Evolutionary conservation across 2,329 filamentous ascomycete genomes (phyloP).

Genomic region (Ceratocystis diversiconidia): DNA sequence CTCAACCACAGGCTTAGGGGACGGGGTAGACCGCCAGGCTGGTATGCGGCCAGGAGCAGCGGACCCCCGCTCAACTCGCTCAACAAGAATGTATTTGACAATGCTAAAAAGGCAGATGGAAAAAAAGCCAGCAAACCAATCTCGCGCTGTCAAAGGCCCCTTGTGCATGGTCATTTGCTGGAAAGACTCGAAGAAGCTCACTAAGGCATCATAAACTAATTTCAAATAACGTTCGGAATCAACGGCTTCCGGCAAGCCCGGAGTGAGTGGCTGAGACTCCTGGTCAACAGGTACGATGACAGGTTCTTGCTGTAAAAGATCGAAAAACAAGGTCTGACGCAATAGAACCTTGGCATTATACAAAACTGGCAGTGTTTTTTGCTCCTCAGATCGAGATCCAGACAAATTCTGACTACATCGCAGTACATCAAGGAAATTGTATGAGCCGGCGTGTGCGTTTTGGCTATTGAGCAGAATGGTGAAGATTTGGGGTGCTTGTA

Average conservation of each 20-base stretch:
- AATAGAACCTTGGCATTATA: constrained; percentile 42
- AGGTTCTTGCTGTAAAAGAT: constrained; percentile 36
- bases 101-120: constrained; percentile 46
- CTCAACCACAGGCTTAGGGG: constrained; percentile 20
- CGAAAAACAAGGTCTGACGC: constrained; percentile 40
- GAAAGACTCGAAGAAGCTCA: constrained; percentile 39
- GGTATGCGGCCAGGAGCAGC: constrained; percentile 23
- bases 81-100: constrained; percentile 35
- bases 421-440: constrained; percentile 40
- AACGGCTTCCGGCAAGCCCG: constrained; percentile 28
- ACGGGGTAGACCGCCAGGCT: background rate
- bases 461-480: constrained; percentile 37
- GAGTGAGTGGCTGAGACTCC: constrained; percentile 21
- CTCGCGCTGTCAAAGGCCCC: constrained; percentile 29
- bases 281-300: constrained; percentile 26
- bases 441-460: constrained; percentile 35
- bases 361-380: constrained; percentile 35
- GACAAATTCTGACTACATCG: constrained; percentile 37
- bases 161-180: constrained; percentile 32
- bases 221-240: constrained; percentile 35
- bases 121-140: constrained; percentile 39
- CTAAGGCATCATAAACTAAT: constrained; percentile 36
- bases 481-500: constrained; percentile 35
- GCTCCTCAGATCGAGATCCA: constrained; percentile 34
- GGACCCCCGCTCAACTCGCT: constrained; percentile 27